phyloP scores from a whole-genome alignment of 2,329 filamentous ascomycete genomes.

The Phyllosticta citribraziliensis region DNA sequence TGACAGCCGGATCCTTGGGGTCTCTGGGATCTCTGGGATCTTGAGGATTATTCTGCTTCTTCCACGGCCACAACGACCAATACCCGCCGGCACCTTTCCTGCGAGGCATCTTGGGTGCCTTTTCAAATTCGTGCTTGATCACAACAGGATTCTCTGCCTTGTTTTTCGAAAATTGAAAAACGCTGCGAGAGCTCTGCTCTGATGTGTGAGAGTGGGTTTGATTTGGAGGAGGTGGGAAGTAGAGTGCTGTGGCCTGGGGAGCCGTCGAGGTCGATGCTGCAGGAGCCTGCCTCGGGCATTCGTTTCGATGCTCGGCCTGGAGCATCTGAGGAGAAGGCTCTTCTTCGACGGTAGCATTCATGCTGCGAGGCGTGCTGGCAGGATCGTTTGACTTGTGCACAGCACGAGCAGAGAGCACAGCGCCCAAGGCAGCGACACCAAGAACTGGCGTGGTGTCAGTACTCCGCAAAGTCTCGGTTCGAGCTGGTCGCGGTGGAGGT shows the following conservation, averaged over 20 bases:
- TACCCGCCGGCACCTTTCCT: constrained; percentile 7
- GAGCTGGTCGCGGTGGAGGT: background rate
- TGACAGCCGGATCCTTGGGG: constrained; percentile 14
- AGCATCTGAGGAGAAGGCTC: background rate
- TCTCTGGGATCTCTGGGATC: constrained; percentile 15
- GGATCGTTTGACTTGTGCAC: constrained; percentile 4
- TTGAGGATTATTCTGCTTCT: background rate
- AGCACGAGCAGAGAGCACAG: constrained; percentile 22
- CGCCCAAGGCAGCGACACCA: constrained; percentile 22
- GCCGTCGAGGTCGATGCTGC: constrained; percentile 1
- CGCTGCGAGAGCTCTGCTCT: background rate
- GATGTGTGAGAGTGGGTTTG: background rate
- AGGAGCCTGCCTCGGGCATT: constrained; percentile 1
- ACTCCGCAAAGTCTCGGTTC: constrained; percentile 2
- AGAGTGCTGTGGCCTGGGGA: background rate
- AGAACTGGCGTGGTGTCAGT: constrained; percentile 24
- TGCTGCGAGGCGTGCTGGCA: constrained; percentile 8
- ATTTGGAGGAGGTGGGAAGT: constrained; percentile 9
- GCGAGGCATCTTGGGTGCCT: constrained; percentile 3
- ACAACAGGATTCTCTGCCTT: background rate
- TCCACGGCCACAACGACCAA: constrained; percentile 4
- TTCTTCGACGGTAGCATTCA: constrained; percentile 6
- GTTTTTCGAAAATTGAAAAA: constrained; percentile 1
- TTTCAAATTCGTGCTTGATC: background rate
- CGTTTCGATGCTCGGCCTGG: background rate